Conservation (phyloP, 2,329 filamentous ascomycete genomes). For the Hirsutella rhossiliensis region DNA sequence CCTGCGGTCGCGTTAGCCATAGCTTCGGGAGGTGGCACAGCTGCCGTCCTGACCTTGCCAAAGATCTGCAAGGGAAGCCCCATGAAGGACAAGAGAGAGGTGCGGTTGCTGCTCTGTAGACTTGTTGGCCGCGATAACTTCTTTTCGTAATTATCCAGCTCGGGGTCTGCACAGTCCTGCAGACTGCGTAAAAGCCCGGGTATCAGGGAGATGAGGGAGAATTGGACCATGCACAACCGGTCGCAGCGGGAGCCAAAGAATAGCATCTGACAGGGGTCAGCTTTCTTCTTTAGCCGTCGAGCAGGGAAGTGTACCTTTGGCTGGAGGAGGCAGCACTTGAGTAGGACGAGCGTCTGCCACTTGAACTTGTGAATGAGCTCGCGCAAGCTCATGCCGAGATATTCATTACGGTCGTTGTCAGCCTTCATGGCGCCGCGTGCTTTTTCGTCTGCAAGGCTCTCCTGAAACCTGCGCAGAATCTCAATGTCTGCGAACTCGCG, state of each 20-base stretch:
- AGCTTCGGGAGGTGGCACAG: background rate
- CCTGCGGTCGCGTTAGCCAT: conserved; percentile 33
- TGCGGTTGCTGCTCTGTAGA: conserved; percentile 81
- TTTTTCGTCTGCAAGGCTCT: conserved; percentile 65
- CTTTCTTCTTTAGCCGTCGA: background rate
- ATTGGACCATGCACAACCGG: conserved; percentile 94
- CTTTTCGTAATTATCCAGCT: conserved; percentile 72
- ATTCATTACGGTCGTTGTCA: conserved; percentile 70
- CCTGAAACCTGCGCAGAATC: conserved; percentile 82
- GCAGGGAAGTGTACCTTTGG: conserved; percentile 60
- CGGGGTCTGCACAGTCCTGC: conserved; percentile 93
- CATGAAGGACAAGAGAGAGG: conserved; percentile 85
- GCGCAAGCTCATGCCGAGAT: conserved; percentile 76
- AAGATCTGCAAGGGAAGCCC: conserved; percentile 91
- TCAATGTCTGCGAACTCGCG: conserved; percentile 84
- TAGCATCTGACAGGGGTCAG: conserved; percentile 57
- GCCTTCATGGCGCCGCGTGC: conserved; percentile 42
- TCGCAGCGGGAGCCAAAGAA: conserved; percentile 98
- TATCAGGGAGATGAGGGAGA: conserved; percentile 89
- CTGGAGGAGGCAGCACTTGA: conserved; percentile 89
- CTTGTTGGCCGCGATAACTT: conserved; percentile 67
- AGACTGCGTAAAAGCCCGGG: conserved; percentile 82
- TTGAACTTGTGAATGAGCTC: conserved; percentile 92
- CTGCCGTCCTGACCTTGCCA: conserved; percentile 52
- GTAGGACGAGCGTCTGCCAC: conserved; percentile 83